phyloP scores from a whole-genome alignment of 2,329 filamentous ascomycete species.

The Scolecobasidium constrictum region DNA sequence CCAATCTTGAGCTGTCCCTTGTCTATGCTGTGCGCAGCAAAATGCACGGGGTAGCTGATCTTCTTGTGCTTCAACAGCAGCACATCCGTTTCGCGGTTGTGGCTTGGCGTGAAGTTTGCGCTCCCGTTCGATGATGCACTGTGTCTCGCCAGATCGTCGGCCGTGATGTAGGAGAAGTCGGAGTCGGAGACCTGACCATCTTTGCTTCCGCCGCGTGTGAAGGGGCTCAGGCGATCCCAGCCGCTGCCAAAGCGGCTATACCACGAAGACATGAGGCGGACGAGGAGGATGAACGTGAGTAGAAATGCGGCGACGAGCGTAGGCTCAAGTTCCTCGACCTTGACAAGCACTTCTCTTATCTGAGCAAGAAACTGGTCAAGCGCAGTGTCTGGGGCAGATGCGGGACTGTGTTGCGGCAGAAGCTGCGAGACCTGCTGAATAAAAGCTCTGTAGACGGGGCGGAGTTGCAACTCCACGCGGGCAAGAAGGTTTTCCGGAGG shows the following conservation, averaged over 20 bases:
- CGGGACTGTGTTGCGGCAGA: not conserved
- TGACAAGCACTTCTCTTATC: not conserved
- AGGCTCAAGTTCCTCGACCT: not conserved
- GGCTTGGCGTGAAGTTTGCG: constrained; percentile 29
- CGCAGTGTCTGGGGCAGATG: not conserved
- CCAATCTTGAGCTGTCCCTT: constrained; percentile 58
- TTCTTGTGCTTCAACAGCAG: constrained; percentile 59
- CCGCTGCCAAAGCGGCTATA: constrained; percentile 33
- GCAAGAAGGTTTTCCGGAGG: not conserved
- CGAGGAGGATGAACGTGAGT: constrained; percentile 12
- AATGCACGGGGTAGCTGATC: constrained; percentile 56
- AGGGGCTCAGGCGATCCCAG: constrained; percentile 37
- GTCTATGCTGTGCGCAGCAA: constrained; percentile 64
- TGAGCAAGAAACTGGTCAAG: not conserved
- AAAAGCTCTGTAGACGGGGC: not conserved
- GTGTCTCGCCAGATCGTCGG: constrained; percentile 50
- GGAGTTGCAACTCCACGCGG: not conserved
- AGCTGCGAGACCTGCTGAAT: not conserved
- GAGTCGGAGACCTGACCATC: constrained; percentile 56
- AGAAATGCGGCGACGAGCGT: constrained; percentile 2
- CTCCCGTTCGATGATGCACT: constrained; percentile 14
- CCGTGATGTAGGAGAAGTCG: constrained; percentile 77
- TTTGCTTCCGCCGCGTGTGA: constrained; percentile 29
- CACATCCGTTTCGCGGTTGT: constrained; percentile 53
- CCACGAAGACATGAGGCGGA: constrained; percentile 27